Percentiles rank a stretch among this genome's conserved stretches.
These are phyloP conservation scores for Beauveria rudraprayagi DNA, from an alignment of 2,329 filamentous ascomycete genomes.

Conservation along the genomic window DNA sequence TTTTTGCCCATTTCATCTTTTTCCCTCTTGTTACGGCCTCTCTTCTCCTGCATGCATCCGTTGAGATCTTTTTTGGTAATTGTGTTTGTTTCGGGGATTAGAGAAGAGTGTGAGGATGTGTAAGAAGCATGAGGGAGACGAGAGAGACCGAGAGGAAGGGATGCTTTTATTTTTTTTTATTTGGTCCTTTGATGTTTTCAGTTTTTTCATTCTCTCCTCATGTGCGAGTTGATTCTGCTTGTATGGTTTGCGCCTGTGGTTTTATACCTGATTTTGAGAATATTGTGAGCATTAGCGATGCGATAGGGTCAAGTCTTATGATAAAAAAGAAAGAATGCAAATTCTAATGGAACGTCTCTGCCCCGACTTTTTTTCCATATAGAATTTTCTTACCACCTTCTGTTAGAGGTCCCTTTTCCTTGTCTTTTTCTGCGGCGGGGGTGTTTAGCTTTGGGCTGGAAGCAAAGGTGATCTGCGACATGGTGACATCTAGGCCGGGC, in stretches of 20 bases:
- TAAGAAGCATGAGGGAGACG: not conserved
- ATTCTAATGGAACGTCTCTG: not conserved
- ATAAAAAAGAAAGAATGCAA: constrained; percentile 7
- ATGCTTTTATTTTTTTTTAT: constrained; percentile 9
- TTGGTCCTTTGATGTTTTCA: not conserved
- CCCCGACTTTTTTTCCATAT: not conserved
- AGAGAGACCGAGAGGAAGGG: constrained; percentile 13
- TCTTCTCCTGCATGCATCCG: not conserved
- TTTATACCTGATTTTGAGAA: constrained; percentile 11
- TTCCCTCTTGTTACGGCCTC: not conserved
- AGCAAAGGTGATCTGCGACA: too few relatives aligned
- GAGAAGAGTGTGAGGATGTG: constrained; percentile 12
- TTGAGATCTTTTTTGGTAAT: not conserved
- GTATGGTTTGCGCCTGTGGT: not conserved
- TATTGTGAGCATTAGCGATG: constrained; percentile 13
- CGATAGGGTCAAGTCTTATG: constrained; percentile 12
- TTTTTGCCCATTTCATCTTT: constrained; percentile 5
- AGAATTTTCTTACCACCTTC: not conserved
- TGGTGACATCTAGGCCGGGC: too few relatives aligned
- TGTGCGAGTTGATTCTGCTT: constrained; percentile 1
- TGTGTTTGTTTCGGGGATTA: constrained; percentile 6
- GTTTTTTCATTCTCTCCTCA: not conserved
- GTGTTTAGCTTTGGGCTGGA: too few relatives aligned
- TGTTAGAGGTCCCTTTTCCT: too few relatives aligned
- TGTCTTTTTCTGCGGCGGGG: too few relatives aligned